Percentiles rank a stretch among this genome's conserved stretches.
phyloP scores from a whole-genome alignment of 768 basidiomycete species.

The Guyanaporus albipodus region DNA sequence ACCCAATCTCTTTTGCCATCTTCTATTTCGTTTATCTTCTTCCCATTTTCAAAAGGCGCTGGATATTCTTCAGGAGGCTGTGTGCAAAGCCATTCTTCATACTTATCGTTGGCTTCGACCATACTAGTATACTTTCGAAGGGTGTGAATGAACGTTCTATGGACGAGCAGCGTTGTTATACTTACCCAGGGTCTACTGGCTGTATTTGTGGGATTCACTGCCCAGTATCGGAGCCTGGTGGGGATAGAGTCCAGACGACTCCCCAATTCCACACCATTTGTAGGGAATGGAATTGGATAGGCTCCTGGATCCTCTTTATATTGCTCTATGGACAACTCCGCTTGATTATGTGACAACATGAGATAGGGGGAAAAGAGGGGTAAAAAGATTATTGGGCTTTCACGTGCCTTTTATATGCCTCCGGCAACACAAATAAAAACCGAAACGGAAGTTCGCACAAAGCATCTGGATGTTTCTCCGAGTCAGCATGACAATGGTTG shows the following conservation, averaged over 20 bases:
- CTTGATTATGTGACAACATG: not conserved
- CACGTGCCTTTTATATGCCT: not conserved
- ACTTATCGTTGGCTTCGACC: constrained; percentile 8
- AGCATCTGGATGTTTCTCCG: not conserved
- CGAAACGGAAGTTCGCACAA: not conserved
- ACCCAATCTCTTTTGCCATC: constrained; percentile 7
- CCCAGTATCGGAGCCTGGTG: constrained; percentile 10
- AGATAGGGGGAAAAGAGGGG: accelerated
- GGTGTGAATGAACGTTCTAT: not conserved
- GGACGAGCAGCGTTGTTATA: too few species aligned
- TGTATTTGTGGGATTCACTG: not conserved
- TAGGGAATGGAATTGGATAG: constrained; percentile 16
- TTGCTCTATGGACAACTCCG: not conserved
- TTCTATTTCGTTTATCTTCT: not conserved
- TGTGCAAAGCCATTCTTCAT: constrained; percentile 16
- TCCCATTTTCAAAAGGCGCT: constrained; percentile 3
- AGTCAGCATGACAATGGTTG: too few species aligned
- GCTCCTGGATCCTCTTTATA: constrained; percentile 13
- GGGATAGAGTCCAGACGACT: constrained; percentile 19
- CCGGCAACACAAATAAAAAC: not conserved
- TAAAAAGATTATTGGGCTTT: not conserved
- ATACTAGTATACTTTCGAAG: constrained; percentile 5
- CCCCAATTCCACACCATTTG: constrained; percentile 1
- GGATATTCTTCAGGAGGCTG: constrained; percentile 7
- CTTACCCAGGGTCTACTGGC: constrained; percentile 13